Base-by-base conservation (phyloP, 768 basidiomycete genomes). In the Lactifluus hygrophoroides region DNA sequence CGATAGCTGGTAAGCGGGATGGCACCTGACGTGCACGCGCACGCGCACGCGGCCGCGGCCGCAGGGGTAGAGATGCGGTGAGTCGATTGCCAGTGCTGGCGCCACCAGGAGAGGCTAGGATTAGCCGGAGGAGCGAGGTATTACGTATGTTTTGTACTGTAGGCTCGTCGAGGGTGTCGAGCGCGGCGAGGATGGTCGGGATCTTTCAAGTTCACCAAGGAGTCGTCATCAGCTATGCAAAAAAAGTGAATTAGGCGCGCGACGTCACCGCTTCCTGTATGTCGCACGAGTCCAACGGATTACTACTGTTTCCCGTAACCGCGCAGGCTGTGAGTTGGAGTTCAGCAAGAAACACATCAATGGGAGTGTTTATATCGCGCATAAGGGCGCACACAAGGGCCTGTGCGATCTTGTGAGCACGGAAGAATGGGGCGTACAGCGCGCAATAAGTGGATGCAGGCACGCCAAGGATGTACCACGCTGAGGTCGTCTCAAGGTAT, bases 401-500 rank as follows among this genome's bases (percentile, higher is more conserved):
- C 37, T 60, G 59, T 5, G 59, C 54, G 19, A 56, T 51, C 37
- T 44, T 56, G 28, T 60, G 59, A 3, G 49, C 49, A 35, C 54
- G 54, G 30, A 60, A 56, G 43, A 60, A 56, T 9, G 59, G 49
- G 13, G 28, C 28, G 23, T 56, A 59, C 40, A 49, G 27, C 3
- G 42, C 7, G 19, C 52, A 28, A 23, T 59, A 60, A 3, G 37
- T 28, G n/a, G 42, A 37, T 13, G 59, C 34, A 13, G 59, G 59
- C 2, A 19, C 35, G 10, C 51, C 46, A 19, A 54, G 56, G 6
- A 45, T 40, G 47, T 59, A 49, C 49, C 57, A 51, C 27, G 46
- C 44, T 38, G 32, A 10, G 37, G 30, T 45, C 23, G 52, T 60
- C 54, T 88, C 81, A 23, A 91, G 74, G 57, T 75, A 87, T 10